Base-by-base conservation (phyloP, 2,329 filamentous ascomycete species). In the Grosmannia penicillata region DNA sequence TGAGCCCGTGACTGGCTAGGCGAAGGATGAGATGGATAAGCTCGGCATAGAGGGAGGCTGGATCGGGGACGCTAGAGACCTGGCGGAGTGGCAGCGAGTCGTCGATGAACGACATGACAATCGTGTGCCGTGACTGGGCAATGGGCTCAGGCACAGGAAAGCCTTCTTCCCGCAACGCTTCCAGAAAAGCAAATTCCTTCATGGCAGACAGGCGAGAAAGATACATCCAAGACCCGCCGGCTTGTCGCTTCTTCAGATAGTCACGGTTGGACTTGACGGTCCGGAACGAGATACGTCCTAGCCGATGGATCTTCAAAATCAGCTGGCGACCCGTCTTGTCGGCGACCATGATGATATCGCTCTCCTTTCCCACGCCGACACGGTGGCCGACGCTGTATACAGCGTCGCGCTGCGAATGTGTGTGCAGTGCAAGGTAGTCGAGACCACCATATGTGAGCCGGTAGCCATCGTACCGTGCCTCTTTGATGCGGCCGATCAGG, bases 401-500 rank as follows among this genome's bases (percentile, higher is more conserved):
- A 40, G 72, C 73, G 49, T 81, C 79, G 47, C 76, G 70, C 50
- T 82, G 81, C 41, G 87, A 79, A 56, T 96, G 80, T 1, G 85
- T 78, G 61, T 96, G 86, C 38, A 98, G 70, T 14, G 91, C 85
- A n/a, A 98, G 77, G 59, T 98, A 98, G 63, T 98, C 91, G 34
- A 96, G 76, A 3, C 91, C 91, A 51, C 91, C 91, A 56, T 98
- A 98, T 7, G 89, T 94, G 39, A 98, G 71, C 38, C 93, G 78
- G 62, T 98, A 98, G 44, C 91, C 91, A 53, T 98, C 91, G 61
- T 98, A 98, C 58, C 85, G 89, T 45, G 89, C 84, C 58, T 96
- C 94, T 60, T 94, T 93, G 49, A 94, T 77, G 49, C 82, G 82
- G 32, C 82, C 86, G 51, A 98, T 94, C 50, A 98, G 70, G 43